Base-by-base conservation (phyloP, 2,329 filamentous ascomycete genomes). In the Xylariaceae sp. region DNA sequence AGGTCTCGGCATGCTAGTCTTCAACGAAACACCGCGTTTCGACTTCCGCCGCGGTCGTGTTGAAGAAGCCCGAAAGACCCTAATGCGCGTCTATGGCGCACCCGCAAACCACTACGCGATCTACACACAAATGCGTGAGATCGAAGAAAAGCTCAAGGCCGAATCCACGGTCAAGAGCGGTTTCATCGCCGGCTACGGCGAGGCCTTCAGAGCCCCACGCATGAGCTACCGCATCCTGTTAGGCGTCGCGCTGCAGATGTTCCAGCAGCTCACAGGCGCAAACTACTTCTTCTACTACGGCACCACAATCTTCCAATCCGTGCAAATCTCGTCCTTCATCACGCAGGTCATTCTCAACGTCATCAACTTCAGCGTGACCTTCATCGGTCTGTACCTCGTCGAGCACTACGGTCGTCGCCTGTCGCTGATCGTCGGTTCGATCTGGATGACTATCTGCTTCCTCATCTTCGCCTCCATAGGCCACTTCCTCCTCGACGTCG, bases 221-320 rank as follows among this genome's bases (percentile, higher is more conserved):
- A 87, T 88, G 79, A 66, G 76, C 0, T 86, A 87, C 59, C 78
- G 85, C 1, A 82, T 84, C 1, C 60, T 79, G 0, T 73, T 88
- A 1, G 84, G 85, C 18, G 75, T 87, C 48, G 62, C 70, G 0
- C 73, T 88, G 1, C 83, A 88, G 66, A 80, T 82, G 63, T 79
- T 87, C 33, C 86, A 89, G 66, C 86, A 89, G 61, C 73, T 89
- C 0, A 88, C 82, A 0, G 83, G 84, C 40, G 83, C 82, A 31
- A 87, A 87, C 61, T 86, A 82, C 67, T 85, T 83, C 72, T 86
- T 86, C 64, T 82, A 82, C 66, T 87, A 85, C 50, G 79, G 78
- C 5, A 83, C 80, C 9, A 76, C 74, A n/a, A 73, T 77, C 56
- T 77, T 77, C 54, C 31, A 53, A 6, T 75, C 74, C 0, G 75